phyloP scores from a whole-genome alignment of 495 filamentous ascomycete genomes.

The Bacidia rubella region DNA sequence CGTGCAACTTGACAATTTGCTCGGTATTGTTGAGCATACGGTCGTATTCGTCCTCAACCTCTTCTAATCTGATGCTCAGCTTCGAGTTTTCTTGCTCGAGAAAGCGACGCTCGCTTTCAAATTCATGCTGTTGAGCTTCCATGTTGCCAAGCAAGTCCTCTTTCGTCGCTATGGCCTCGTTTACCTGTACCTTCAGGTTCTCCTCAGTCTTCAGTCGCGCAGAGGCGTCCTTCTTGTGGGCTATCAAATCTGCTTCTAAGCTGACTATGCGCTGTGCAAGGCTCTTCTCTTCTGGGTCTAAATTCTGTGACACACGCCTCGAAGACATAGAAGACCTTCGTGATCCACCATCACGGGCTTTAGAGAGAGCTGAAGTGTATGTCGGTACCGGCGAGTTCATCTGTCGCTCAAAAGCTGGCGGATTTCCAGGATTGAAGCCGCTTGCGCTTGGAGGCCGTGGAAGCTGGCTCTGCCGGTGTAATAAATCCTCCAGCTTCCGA shows the following conservation, averaged over 20 bases:
- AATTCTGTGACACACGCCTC: constrained; percentile 52
- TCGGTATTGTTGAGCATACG: constrained; percentile 69
- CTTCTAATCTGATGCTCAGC: constrained; percentile 63
- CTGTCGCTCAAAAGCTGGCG: constrained; percentile 15
- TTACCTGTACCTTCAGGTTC: constrained; percentile 41
- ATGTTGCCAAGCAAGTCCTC: constrained; percentile 89
- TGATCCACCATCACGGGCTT: constrained; percentile 42
- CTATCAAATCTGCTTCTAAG: constrained; percentile 64
- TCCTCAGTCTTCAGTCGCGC: constrained; percentile 44
- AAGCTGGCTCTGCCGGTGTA: constrained; percentile 72
- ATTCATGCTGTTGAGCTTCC: constrained; percentile 79
- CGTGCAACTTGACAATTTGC: constrained; percentile 58
- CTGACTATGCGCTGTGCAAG: constrained; percentile 56
- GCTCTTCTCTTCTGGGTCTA: constrained; percentile 49
- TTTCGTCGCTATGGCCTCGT: constrained; percentile 69
- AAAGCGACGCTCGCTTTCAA: constrained; percentile 65
- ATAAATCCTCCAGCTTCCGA: constrained; percentile 79
- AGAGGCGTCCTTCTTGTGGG: constrained; percentile 51
- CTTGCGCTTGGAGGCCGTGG: constrained; percentile 56
- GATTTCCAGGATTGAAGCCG: constrained; percentile 34
- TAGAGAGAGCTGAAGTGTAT: constrained; percentile 35
- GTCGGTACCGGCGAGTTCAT: constrained; percentile 22
- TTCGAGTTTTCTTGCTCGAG: constrained; percentile 66
- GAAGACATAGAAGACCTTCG: constrained; percentile 53
- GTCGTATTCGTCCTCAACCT: constrained; percentile 82